These are phyloP conservation scores for Helotiales sp. DNA, from an alignment of 2,329 filamentous ascomycete genomes.

Conservation along the genomic window DNA sequence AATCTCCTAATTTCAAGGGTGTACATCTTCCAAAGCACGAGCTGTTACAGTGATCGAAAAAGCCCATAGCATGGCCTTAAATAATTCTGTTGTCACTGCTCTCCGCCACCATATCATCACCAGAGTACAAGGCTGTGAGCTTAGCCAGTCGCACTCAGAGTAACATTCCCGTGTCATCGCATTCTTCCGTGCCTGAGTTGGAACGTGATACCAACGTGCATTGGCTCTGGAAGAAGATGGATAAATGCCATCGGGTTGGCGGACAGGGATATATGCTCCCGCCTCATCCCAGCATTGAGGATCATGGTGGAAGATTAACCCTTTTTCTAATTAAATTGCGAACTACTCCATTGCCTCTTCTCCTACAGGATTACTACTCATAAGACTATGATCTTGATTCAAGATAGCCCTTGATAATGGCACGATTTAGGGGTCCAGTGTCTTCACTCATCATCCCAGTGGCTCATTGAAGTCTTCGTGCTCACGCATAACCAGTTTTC, in stretches of 20 bases:
- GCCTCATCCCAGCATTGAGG: not conserved
- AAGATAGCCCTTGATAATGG: not conserved
- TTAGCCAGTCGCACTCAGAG: constrained; percentile 4
- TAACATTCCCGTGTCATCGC: not conserved
- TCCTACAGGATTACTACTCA: no score
- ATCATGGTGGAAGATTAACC: not conserved
- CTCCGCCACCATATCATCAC: not conserved
- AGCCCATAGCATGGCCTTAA: not conserved
- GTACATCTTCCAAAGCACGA: not conserved
- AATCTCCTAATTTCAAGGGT: no score
- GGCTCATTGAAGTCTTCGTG: no score
- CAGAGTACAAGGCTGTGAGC: not conserved
- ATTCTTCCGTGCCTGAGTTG: constrained; percentile 5
- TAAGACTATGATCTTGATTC: not conserved
- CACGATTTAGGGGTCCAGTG: no score
- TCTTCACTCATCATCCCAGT: no score
- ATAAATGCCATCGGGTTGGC: constrained; percentile 3
- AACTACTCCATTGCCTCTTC: no score
- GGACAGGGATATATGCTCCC: not conserved
- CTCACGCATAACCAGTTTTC: not conserved
- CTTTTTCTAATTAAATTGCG: no score
- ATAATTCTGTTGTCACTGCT: not conserved
- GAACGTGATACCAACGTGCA: not conserved
- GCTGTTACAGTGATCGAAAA: not conserved
- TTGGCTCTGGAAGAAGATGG: not conserved